Conservation (phyloP, 2,329 filamentous ascomycete genomes). For the Trichoderma sp. region DNA sequence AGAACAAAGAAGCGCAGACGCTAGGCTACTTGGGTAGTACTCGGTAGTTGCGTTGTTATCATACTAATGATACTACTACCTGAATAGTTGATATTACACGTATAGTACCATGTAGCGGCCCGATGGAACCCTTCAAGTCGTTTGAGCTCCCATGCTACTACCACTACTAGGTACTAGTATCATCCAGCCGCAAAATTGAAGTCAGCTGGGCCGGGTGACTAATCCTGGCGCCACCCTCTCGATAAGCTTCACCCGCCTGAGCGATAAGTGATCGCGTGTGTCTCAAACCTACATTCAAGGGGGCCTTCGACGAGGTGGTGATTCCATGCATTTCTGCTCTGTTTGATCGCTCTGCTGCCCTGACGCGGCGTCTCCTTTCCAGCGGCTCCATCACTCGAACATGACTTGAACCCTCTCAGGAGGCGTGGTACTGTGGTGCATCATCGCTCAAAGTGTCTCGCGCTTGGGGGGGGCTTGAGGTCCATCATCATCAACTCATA, state of each 20-base stretch:
- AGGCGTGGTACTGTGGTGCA: constrained; percentile 19
- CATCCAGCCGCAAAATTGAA: too few relatives aligned
- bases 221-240: constrained; percentile 18
- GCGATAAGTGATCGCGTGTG: constrained; percentile 29
- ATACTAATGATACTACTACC: background rate
- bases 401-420: constrained; percentile 25
- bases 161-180: too few relatives aligned
- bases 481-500: constrained; percentile 8
- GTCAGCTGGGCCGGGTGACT: constrained; percentile 13
- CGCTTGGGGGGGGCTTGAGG: constrained; percentile 15
- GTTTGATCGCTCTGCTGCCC: background rate
- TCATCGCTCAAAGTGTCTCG: constrained; percentile 23
- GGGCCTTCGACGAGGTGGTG: constrained; percentile 2
- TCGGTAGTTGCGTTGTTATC: background rate
- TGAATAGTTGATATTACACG: background rate
- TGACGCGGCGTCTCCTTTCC: background rate
- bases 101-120: background rate
- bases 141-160: too few relatives aligned
- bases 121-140: background rate
- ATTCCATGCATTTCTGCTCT: constrained; percentile 20
- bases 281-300: constrained; percentile 25
- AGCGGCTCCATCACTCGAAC: background rate
- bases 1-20: background rate
- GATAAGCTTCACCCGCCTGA: constrained; percentile 25
- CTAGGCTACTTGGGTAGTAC: background rate